Base-by-base conservation (phyloP, 306 rosid genomes). In the Quercus glauca region DNA sequence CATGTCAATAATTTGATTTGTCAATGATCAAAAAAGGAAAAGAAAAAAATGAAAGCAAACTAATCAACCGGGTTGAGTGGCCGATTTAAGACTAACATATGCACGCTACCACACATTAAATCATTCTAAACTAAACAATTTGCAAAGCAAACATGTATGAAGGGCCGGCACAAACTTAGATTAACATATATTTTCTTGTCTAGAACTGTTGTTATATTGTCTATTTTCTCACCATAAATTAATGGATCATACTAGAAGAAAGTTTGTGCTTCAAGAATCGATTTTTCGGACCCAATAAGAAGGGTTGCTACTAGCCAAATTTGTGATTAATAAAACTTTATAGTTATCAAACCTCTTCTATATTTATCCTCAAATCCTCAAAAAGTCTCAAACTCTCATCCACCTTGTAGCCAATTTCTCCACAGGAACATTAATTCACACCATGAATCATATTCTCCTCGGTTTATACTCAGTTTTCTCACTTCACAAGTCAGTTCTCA, bases 401-500 rank as follows among this genome's bases (percentile, higher is more conserved):
- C 28, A 73, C 52, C 13, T 55, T 31, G 43, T 68, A 58, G 6
- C 64, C 2, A 58, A 58, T 58, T n/a, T 58, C 64, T 58, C 17
- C 37, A 23, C 28, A 31, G 67, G 35, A 69, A 67, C 52, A 37
- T 28, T 55, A 67, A 37, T 37, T 37, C 43, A 37, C 43, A 74
- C 43, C 23, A 87, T 81, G 86, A 31, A 67, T 18, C 59, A 37
- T 43, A 65, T 72, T 76, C 75, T 64, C 35, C 18, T 82, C 58
- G 5, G 55, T 68, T 56, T 60, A 73, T 57, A 8, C 43, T 73
- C 21, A 55, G 7, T 69, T 20, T 78, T 55, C 13, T 72, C 28
- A 61, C 71, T 55, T 79, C 37, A 13, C 49, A 33, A 23, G 35
- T 15, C 17, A n/a, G n/a, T n/a, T n/a, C n/a, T n/a, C n/a, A n/a